Percentiles rank a stretch among this genome's conserved stretches.
Evolutionary conservation across 768 basidiomycete genomes (phyloP).

Genomic region (Lactarius quietus): DNA sequence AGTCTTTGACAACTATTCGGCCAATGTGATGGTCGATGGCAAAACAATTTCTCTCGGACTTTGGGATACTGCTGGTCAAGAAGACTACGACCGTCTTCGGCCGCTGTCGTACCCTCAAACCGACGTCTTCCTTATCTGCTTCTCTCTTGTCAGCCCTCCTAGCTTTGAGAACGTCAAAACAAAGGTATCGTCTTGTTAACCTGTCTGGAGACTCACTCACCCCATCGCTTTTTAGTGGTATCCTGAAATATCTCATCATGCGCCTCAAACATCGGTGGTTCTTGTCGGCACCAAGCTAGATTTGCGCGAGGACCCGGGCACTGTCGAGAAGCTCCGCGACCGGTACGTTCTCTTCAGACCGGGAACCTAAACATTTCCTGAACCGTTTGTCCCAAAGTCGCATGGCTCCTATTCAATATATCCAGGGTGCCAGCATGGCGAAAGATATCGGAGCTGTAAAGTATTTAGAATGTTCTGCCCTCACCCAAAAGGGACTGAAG

Average conservation of each 20-base stretch:
- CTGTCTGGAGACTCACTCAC: background rate
- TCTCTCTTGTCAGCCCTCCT: conserved; percentile 96
- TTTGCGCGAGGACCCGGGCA: conserved; percentile 90
- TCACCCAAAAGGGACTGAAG: conserved; percentile 98
- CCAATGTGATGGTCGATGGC: conserved; percentile 98
- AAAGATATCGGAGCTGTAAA: conserved; percentile 95
- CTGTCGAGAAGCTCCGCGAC: conserved; percentile 90
- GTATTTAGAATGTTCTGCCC: conserved; percentile 92
- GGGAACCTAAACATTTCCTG: conserved; percentile 2
- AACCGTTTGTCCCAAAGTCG: conserved; percentile 47
- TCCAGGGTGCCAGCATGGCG: conserved; percentile 85
- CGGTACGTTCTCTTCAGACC: conserved; percentile 47
- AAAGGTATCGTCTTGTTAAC: conserved; percentile 51
- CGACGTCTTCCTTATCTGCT: conserved; percentile 98
- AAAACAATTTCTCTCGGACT: conserved; percentile 97
- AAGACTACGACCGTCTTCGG: conserved; percentile 97
- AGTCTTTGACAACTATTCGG: conserved; percentile 99
- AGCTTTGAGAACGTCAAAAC: conserved; percentile 99
- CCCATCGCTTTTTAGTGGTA: conserved; percentile 61
- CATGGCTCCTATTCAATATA: conserved; percentile 92
- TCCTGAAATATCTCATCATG: conserved; percentile 97
- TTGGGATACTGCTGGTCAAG: conserved; percentile 99
- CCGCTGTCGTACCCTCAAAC: conserved; percentile 99
- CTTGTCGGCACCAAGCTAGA: conserved; percentile 97
- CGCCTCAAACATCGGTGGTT: conserved; percentile 89